These are phyloP conservation scores for Naegleria gruberi DNA, from an alignment of 208 protist species.

Conservation along the genomic window DNA sequence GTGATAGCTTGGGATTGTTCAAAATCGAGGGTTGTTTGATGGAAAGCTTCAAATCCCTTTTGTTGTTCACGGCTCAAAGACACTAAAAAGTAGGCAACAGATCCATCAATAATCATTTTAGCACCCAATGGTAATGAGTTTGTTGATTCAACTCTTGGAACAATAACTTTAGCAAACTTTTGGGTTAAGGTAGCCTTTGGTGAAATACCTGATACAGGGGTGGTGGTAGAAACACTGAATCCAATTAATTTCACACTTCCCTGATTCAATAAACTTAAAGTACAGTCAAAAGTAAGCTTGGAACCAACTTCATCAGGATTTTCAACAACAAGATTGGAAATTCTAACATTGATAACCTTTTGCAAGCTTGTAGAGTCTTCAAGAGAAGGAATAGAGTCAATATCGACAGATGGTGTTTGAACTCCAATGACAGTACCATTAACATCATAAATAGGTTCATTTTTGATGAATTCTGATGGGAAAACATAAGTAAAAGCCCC, in stretches of 20 bases:
- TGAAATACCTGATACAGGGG: neutral
- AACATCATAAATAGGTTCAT: constrained; percentile 5
- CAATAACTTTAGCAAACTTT: neutral
- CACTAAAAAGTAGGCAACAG: neutral
- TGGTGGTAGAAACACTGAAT: neutral
- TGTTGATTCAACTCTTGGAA: neutral
- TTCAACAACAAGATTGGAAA: neutral
- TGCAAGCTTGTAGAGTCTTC: neutral
- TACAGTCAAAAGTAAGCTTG: neutral
- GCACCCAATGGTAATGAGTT: neutral
- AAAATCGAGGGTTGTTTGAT: neutral
- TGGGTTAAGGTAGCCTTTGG: too few species aligned
- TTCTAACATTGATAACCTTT: neutral
- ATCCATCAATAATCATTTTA: neutral
- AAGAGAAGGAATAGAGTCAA: neutral
- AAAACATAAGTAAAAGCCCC: neutral
- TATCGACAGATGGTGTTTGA: neutral
- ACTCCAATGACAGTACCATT: neutral
- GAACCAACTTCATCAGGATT: neutral
- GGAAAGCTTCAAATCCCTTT: neutral
- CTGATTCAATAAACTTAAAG: neutral
- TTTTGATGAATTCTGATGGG: neutral
- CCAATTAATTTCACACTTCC: neutral
- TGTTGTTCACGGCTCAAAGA: neutral
- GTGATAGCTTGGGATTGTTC: neutral